phyloP scores from a whole-genome alignment of 2,329 filamentous ascomycete genomes.

The Lachnellula arida region DNA sequence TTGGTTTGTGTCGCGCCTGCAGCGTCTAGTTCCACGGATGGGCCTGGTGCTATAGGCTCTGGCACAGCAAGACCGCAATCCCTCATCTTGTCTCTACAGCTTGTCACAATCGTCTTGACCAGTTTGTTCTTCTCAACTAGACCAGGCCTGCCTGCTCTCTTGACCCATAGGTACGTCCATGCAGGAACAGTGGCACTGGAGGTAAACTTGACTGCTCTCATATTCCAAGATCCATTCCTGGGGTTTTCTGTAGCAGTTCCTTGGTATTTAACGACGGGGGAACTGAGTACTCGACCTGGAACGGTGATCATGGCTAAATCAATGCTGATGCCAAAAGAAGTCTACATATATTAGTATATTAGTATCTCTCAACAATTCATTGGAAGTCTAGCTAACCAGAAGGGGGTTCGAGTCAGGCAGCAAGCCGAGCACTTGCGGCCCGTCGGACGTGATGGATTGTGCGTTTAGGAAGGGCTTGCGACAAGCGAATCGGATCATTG shows the following conservation, averaged over 20 bases:
- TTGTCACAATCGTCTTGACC: not conserved
- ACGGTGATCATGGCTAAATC: constrained; percentile 66
- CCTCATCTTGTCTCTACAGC: not conserved
- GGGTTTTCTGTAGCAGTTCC: constrained; percentile 18
- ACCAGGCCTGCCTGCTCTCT: constrained; percentile 3
- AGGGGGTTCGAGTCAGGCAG: constrained; percentile 1
- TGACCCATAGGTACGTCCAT: constrained; percentile 40
- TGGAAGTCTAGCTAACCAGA: constrained; percentile 4
- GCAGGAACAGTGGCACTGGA: constrained; percentile 43
- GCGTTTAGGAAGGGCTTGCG: constrained; percentile 62
- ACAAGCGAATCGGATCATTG: constrained; percentile 69
- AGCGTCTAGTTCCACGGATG: too few species aligned
- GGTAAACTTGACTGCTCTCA: constrained; percentile 52
- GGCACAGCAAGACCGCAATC: too few species aligned
- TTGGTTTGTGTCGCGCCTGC: too few species aligned
- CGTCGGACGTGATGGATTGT: constrained; percentile 53
- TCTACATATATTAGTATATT: constrained; percentile 1
- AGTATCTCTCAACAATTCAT: not conserved
- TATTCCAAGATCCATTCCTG: constrained; percentile 62
- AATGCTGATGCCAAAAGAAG: constrained; percentile 5
- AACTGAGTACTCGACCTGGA: constrained; percentile 58
- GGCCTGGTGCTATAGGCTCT: too few species aligned
- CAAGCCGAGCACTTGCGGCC: constrained; percentile 53
- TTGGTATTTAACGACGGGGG: constrained; percentile 57
- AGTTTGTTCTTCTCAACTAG: not conserved